Percentiles rank a stretch among this genome's conserved stretches.
phyloP scores from a whole-genome alignment of 176 grass and related monocot genomes.

The Triticum timopheevii region DNA sequence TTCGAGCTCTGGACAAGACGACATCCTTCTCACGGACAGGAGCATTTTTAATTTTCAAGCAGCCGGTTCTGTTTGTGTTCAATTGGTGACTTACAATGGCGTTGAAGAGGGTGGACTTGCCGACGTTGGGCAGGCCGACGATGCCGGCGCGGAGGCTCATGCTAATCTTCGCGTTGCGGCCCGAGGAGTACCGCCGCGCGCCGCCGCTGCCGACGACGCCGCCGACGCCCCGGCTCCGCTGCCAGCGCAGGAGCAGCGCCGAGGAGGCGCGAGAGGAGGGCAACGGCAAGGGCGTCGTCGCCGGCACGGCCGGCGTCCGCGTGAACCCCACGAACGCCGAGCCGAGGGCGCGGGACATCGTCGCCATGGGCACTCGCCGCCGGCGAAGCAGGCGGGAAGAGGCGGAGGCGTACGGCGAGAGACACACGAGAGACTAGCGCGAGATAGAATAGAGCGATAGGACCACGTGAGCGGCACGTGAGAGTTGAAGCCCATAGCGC shows the following conservation, averaged over 20 bases:
- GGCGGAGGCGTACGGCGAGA: conserved; percentile 10
- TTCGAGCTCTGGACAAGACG: neutral
- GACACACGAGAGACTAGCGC: neutral
- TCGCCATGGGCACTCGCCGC: conserved; percentile 36
- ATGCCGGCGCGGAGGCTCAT: conserved; percentile 96
- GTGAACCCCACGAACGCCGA: conserved; percentile 54
- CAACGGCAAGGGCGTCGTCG: conserved; percentile 31
- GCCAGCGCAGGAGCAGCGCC: conserved; percentile 56
- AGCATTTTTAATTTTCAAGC: neutral
- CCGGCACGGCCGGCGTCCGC: conserved; percentile 29
- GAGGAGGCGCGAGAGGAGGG: conserved; percentile 46
- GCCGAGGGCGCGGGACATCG: conserved; percentile 64
- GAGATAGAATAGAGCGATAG: conserved; percentile 5
- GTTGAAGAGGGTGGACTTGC: conserved; percentile 98
- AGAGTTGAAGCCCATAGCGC: neutral
- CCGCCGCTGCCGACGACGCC: neutral
- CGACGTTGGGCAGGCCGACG: conserved; percentile 97
- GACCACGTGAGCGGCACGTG: conserved; percentile 45
- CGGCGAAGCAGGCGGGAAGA: neutral
- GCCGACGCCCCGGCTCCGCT: conserved; percentile 39
- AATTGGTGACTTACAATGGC: conserved; percentile 65
- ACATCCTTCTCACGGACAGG: neutral
- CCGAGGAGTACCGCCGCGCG: conserved; percentile 55
- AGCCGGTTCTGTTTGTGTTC: neutral
- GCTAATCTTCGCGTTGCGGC: conserved; percentile 60